Conservation (phyloP, 2,329 filamentous ascomycete species). For the Lachnellula arida region DNA sequence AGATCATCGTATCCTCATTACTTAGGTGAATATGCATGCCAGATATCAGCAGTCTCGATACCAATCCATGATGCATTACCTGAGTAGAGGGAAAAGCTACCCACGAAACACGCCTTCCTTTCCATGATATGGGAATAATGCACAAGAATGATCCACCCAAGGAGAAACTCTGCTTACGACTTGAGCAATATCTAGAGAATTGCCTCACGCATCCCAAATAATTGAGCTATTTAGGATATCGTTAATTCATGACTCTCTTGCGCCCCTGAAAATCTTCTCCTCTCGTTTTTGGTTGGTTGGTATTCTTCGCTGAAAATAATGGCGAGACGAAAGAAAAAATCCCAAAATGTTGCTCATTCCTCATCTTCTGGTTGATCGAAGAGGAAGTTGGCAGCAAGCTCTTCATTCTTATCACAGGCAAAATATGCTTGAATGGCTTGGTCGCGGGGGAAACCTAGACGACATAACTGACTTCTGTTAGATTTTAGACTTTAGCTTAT, state of each 20-base stretch:
- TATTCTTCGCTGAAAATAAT: conserved; percentile 3
- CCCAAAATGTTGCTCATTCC: conserved; percentile 36
- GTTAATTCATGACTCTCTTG: not conserved
- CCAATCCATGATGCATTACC: not conserved
- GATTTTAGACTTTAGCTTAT: conserved; percentile 10
- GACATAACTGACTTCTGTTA: conserved; percentile 62
- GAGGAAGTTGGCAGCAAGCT: conserved; percentile 94
- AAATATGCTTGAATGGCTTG: conserved; percentile 98
- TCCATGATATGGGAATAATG: conserved; percentile 3
- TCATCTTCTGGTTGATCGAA: conserved; percentile 95
- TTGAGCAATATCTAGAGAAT: not conserved
- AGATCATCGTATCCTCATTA: not conserved
- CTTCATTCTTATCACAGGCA: conserved; percentile 98
- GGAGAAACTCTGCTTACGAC: not conserved
- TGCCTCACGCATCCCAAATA: not conserved
- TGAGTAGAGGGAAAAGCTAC: not conserved
- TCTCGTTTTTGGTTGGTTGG: not conserved
- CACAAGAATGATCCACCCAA: not conserved
- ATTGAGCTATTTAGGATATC: not conserved
- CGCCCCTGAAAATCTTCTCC: not conserved
- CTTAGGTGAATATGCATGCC: conserved; percentile 3
- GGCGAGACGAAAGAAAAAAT: conserved; percentile 9
- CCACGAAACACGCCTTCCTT: conserved; percentile 3
- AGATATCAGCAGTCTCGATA: conserved; percentile 10
- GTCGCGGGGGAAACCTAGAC: conserved; percentile 87